These are phyloP conservation scores for Rhodomyrtus psidioides DNA, from an alignment of 441 rosid genomes.

Conservation along the genomic window DNA sequence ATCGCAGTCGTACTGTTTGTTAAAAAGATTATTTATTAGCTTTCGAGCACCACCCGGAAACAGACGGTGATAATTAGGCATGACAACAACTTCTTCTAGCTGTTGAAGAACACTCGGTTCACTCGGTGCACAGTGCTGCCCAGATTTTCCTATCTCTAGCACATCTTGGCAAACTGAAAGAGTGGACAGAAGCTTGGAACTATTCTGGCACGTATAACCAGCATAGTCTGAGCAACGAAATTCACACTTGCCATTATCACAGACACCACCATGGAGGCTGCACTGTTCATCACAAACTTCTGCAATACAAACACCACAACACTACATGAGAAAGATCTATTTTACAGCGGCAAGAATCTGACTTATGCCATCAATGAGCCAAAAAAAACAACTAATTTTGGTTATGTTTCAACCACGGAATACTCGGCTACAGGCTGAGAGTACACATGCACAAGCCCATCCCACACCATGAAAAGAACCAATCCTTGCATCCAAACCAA, in stretches of 20 bases:
- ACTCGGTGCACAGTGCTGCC: constrained; percentile 95
- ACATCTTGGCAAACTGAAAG: constrained; percentile 83
- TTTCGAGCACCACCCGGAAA: constrained; percentile 89
- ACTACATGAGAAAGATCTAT: not conserved
- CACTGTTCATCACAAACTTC: constrained; percentile 97
- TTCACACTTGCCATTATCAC: constrained; percentile 98
- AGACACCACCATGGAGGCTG: constrained; percentile 98
- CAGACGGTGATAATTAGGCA: constrained; percentile 86
- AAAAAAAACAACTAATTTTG: not conserved
- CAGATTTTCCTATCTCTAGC: constrained; percentile 57
- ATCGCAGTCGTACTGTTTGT: constrained; percentile 57
- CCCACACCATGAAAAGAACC: not conserved
- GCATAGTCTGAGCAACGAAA: constrained; percentile 99
- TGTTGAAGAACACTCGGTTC: constrained; percentile 89
- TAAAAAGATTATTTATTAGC: constrained; percentile 69
- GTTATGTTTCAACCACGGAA: not conserved
- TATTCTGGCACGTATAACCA: constrained; percentile 95
- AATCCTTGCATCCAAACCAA: not conserved
- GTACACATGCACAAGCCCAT: not conserved
- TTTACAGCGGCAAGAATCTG: not conserved
- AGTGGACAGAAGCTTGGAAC: constrained; percentile 71
- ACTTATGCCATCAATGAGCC: not conserved
- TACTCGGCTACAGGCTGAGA: not conserved
- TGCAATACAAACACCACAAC: constrained; percentile 20
- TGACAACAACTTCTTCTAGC: constrained; percentile 94